phyloP scores from a whole-genome alignment of 2,329 filamentous ascomycete species.

The Fusarium virguliforme region DNA sequence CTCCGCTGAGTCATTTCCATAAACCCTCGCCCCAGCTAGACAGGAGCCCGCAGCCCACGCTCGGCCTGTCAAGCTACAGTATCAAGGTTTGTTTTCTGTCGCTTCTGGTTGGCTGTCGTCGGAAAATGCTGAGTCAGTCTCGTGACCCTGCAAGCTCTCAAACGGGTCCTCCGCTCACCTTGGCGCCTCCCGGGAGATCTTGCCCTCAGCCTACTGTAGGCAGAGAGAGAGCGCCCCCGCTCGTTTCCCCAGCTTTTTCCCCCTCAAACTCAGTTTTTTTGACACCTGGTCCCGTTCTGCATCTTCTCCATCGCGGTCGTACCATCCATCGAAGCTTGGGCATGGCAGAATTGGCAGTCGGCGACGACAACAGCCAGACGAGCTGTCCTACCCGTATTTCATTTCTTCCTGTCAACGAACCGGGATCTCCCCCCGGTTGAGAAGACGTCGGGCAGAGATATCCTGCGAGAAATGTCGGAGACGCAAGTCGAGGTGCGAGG shows the following conservation, averaged over 20 bases:
- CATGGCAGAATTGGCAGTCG: not conserved
- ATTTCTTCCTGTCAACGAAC: not conserved
- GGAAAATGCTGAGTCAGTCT: not conserved
- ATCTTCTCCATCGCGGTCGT: not conserved
- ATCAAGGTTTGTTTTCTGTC: not conserved
- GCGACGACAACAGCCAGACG: not conserved
- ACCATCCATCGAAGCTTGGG: not conserved
- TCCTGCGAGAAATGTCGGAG: not conserved
- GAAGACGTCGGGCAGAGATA: not conserved
- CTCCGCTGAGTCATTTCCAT: too few species aligned
- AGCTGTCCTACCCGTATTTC: not conserved
- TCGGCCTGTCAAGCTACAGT: not conserved
- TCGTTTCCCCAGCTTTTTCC: not conserved
- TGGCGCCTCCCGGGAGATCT: not conserved
- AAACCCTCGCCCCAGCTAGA: too few species aligned
- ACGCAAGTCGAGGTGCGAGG: not conserved
- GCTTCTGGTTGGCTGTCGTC: not conserved
- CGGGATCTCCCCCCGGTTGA: not conserved
- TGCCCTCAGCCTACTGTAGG: not conserved
- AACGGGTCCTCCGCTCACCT: not conserved
- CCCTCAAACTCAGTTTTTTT: not conserved
- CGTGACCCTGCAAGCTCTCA: not conserved
- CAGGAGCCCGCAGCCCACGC: too few species aligned
- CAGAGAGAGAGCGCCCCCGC: not conserved
- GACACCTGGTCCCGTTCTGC: not conserved